Base-by-base conservation (phyloP, 1,284 basidiomycete species). In the Kalmanozyma brasiliensis region DNA sequence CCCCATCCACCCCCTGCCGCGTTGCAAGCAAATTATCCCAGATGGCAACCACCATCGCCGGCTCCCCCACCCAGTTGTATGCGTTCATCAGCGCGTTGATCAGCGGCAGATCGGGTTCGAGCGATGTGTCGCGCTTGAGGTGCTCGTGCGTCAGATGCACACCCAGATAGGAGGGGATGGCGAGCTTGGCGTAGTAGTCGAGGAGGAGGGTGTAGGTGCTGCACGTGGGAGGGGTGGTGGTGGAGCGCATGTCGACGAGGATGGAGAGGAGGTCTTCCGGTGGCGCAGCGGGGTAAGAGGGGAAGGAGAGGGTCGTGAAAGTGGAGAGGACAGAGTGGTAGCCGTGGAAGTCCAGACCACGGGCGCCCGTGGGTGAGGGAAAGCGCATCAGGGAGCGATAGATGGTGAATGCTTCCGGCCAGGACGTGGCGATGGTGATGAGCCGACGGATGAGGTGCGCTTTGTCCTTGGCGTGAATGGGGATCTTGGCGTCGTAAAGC, bases 71-170 rank as follows among this genome's bases (percentile, higher is more conserved):
- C 20, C 89, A 88, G 73, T 91, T 89, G 83, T 96, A 97, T 1
- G 92, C 90, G 80, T 92, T 89, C 91, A 97, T 93, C 57, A 97
- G 85, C 70, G 91, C 88, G 77, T 94, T 95, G 85, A 91, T 89
- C n/a, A 94, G 85, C 1, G 85, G 83, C 11, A 88, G 85, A 75
- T 94, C 90, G 3, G 92, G 91, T 19, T 87, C 86, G 61, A 95
- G 84, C 17, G 86, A 85, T 9, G 89, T 85, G 76, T 96, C 93
- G 37, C 93, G 85, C 42, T 89, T 89, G 72, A 96, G 85, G 49
- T 90, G 85, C 61, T 91, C 88, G 80, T 96, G 93, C 17, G 90
- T 85, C 23, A 89, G 87, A n/a, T 87, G 86, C 37, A 91, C 55
- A 47, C 68, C 72, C 3, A 74, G 43, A 30, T 63, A 63, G 17